Conservation (phyloP, 805 yeast species). For the Candida coquimbonensis region DNA sequence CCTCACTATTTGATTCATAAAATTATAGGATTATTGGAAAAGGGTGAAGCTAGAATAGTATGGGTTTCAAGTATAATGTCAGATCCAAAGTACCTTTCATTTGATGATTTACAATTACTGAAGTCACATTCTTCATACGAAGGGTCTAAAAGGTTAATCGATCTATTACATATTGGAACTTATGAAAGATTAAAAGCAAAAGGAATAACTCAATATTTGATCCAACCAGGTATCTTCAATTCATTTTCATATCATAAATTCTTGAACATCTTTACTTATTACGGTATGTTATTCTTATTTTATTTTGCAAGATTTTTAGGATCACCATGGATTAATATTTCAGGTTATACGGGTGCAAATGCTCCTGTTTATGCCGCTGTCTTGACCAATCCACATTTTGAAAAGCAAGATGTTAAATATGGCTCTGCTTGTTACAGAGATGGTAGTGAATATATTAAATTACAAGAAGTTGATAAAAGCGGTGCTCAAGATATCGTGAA, state of each 20-base stretch:
- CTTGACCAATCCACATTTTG: slow-evolving; percentile 39
- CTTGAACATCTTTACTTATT: slow-evolving; percentile 70
- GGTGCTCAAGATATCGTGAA: slow-evolving; percentile 63
- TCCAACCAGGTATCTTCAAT: slow-evolving; percentile 92
- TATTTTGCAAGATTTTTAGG: slow-evolving; percentile 79
- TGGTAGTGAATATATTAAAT: slow-evolving; percentile 60
- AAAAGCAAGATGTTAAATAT: slow-evolving; percentile 45
- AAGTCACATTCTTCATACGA: slow-evolving; percentile 69
- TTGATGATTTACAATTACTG: slow-evolving; percentile 68
- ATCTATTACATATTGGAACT: slow-evolving; percentile 71
- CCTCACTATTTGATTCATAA: slow-evolving; percentile 81
- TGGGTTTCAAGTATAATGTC: slow-evolving; percentile 90
- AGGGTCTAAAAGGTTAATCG: slow-evolving; percentile 84
- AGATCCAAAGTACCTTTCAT: slow-evolving; percentile 62
- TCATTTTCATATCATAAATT: slow-evolving; percentile 73
- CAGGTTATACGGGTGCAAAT: slow-evolving; percentile 85
- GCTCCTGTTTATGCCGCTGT: slow-evolving; percentile 70
- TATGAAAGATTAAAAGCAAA: slow-evolving; percentile 42
- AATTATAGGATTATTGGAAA: slow-evolving; percentile 45
- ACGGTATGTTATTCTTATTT: slow-evolving; percentile 81
- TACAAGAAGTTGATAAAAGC: slow-evolving; percentile 49
- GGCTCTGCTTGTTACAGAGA: slow-evolving; percentile 66
- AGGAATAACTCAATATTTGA: slow-evolving; percentile 65
- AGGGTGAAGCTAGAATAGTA: slow-evolving; percentile 56
- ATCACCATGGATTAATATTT: slow-evolving; percentile 81